Evolutionary conservation across 1,284 basidiomycete genomes (phyloP).

Genomic region (Sporisorium sorghi): DNA sequence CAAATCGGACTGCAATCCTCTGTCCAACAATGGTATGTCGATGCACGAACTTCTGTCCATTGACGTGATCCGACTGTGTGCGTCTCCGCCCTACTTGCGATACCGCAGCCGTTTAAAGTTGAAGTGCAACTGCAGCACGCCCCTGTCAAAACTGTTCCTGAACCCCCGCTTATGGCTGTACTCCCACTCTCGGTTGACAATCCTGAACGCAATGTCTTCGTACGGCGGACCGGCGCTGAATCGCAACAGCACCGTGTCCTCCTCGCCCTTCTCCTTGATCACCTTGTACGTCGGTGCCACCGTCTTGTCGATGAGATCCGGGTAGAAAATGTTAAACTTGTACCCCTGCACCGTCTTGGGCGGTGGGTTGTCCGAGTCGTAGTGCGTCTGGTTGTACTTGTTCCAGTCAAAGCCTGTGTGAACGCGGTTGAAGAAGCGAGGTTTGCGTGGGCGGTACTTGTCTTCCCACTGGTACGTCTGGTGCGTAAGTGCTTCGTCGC

Average conservation of each 20-base stretch:
- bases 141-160: constrained; percentile 74
- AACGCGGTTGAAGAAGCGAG: constrained; percentile 97
- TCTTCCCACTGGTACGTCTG: constrained; percentile 96
- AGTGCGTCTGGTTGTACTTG: constrained; percentile 74
- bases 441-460: constrained; percentile 97
- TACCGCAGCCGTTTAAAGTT: constrained; percentile 67
- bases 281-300: constrained; percentile 96
- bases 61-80: not conserved
- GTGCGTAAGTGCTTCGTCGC: constrained; percentile 80
- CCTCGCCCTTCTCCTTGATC: constrained; percentile 81
- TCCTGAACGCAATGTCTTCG: constrained; percentile 97
- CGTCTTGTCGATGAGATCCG: constrained; percentile 94
- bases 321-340: constrained; percentile 96
- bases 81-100: constrained; percentile 60
- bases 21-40: not conserved
- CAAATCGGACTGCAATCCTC: not conserved
- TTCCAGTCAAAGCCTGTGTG: constrained; percentile 99
- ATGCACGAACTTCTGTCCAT: not conserved
- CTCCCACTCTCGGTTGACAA: constrained; percentile 98
- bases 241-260: constrained; percentile 90
- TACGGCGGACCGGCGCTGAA: constrained; percentile 98
- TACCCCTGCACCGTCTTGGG: constrained; percentile 77
- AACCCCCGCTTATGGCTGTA: constrained; percentile 86
- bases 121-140: constrained; percentile 71
- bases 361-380: constrained; percentile 68